Conservation (phyloP, 495 filamentous ascomycete genomes). For the Penicillium paxilli region DNA sequence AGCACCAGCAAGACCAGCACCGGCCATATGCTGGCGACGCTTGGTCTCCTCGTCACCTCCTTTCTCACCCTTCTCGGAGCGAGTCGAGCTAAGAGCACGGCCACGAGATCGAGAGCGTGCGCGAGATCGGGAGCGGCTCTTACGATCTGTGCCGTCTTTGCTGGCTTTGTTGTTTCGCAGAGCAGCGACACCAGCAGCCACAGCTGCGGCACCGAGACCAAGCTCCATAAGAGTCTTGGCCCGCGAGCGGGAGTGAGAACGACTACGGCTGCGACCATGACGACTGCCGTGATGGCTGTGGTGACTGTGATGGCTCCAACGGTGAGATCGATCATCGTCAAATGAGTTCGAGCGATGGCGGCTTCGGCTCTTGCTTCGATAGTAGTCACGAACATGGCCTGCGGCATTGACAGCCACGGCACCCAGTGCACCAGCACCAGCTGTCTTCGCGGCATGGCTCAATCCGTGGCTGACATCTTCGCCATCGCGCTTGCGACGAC, state of each 20-base stretch:
- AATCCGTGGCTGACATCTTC: slow-evolving; percentile 56
- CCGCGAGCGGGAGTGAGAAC: slow-evolving; percentile 58
- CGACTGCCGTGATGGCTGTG: slow-evolving; percentile 31
- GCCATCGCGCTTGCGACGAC: slow-evolving; percentile 61
- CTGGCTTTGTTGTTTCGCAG: slow-evolving; percentile 58
- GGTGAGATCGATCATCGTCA: slow-evolving; percentile 49
- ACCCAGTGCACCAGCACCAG: slow-evolving; percentile 80
- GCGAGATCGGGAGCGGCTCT: slow-evolving; percentile 71
- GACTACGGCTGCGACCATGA: slow-evolving; percentile 45
- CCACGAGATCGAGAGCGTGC: slow-evolving; percentile 40
- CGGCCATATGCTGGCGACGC: slow-evolving; percentile 68
- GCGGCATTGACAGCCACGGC: slow-evolving; percentile 78
- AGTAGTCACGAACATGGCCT: slow-evolving; percentile 69
- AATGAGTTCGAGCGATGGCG: slow-evolving; percentile 48
- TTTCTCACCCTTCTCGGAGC: slow-evolving; percentile 24
- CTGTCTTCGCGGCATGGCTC: slow-evolving; percentile 67
- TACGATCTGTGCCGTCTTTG: slow-evolving; percentile 63
- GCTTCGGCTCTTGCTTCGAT: slow-evolving; percentile 64
- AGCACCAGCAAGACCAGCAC: slow-evolving; percentile 76
- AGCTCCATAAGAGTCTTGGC: slow-evolving; percentile 65
- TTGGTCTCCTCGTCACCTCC: slow-evolving; percentile 51
- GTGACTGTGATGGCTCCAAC: slow-evolving; percentile 30
- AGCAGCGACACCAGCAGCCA: slow-evolving; percentile 78
- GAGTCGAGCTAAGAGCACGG: slow-evolving; percentile 50
- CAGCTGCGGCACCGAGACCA: slow-evolving; percentile 77